Percentiles rank a stretch among this genome's conserved stretches.
phyloP scores from a whole-genome alignment of 2,329 filamentous ascomycete species.

The Talaromyces rugulosus region DNA sequence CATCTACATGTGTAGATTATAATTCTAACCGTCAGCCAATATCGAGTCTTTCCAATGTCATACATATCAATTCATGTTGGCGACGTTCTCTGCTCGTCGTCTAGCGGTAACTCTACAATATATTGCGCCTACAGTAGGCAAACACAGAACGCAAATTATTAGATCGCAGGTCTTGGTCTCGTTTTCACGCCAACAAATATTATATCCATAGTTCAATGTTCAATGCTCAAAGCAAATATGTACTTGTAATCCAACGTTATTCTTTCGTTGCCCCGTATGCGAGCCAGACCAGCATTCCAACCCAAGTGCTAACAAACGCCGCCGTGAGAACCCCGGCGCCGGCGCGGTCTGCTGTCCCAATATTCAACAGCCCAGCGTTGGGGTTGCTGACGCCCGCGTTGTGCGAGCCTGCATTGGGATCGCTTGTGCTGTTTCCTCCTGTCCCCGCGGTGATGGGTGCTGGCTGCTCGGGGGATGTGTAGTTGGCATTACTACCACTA shows the following conservation, averaged over 20 bases:
- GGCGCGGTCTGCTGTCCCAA: slow-evolving; percentile 11
- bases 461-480: neutral
- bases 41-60: no score
- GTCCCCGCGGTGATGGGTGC: slow-evolving; percentile 43
- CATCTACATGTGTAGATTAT: no score
- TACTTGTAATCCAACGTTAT: neutral
- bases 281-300: slow-evolving; percentile 12
- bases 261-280: neutral
- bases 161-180: no score
- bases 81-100: no score
- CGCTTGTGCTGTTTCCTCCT: slow-evolving; percentile 56
- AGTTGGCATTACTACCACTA: neutral
- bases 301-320: slow-evolving; percentile 4
- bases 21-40: no score
- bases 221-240: neutral
- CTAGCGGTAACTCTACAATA: no score
- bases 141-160: no score
- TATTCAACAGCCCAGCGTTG: neutral
- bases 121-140: no score
- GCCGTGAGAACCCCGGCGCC: slow-evolving; percentile 12
- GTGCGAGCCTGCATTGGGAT: slow-evolving; percentile 36
- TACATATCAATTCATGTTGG: no score
- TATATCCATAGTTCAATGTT: no score
- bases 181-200: no score
- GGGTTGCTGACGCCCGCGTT: neutral